Conservation (phyloP, 345 rosid genomes). For the Streptanthus diversifolius region DNA sequence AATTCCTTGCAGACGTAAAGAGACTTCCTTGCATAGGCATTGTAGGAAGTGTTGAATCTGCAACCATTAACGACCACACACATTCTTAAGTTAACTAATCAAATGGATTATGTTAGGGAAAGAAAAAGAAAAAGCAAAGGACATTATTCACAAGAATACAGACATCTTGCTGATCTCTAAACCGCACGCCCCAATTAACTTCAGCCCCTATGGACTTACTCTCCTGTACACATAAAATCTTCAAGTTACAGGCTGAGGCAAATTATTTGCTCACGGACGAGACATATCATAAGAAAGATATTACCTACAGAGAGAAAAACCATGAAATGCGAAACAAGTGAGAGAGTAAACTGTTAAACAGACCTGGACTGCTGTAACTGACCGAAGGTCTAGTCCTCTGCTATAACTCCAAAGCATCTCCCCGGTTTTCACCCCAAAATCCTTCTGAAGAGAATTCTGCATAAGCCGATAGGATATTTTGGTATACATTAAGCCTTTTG, state of each 20-base stretch:
- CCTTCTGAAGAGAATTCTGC: constrained; percentile 76
- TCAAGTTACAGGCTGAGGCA: background rate
- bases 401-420: constrained; percentile 96
- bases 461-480: background rate
- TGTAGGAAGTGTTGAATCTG: constrained; percentile 68
- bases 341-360: constrained; percentile 18
- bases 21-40: constrained; percentile 87
- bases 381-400: constrained; percentile 78
- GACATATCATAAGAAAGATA: background rate
- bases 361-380: constrained; percentile 76
- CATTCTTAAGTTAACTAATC: background rate
- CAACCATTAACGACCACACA: constrained; percentile 28
- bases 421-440: constrained; percentile 85
- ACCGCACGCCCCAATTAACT: constrained; percentile 96
- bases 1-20: constrained; percentile 78
- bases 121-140: background rate
- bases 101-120: background rate
- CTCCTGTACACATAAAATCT: constrained; percentile 55
- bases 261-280: background rate
- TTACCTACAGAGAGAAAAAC: background rate
- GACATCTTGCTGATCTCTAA: constrained; percentile 71
- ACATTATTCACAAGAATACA: constrained; percentile 36
- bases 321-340: constrained; percentile 1
- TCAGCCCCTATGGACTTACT: constrained; percentile 92
- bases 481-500: background rate